phyloP scores from a whole-genome alignment of 148 eudicot species.

The Rhododendron griersonianum region DNA sequence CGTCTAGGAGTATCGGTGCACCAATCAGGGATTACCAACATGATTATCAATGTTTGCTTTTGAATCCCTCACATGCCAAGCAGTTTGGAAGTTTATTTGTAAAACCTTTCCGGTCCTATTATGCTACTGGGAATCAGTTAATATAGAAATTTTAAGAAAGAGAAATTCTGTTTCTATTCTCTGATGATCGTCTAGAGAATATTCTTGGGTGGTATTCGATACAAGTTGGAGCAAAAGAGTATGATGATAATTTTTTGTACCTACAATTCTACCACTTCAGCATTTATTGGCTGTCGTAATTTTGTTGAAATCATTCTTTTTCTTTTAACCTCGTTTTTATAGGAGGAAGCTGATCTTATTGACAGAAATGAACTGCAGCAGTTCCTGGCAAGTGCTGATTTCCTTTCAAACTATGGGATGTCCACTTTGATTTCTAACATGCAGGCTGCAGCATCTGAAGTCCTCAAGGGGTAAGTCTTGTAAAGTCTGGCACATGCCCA shows the following conservation, averaged over 20 bases:
- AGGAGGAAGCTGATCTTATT: constrained; percentile 79
- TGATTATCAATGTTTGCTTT: not conserved
- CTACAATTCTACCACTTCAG: not conserved
- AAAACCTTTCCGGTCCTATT: not conserved
- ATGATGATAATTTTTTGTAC: not conserved
- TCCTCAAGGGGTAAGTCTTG: constrained; percentile 53
- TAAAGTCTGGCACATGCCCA: not conserved
- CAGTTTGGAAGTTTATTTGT: not conserved
- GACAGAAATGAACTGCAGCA: constrained; percentile 70
- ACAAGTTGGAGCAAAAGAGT: not conserved
- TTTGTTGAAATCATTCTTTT: not conserved
- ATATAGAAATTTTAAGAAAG: not conserved
- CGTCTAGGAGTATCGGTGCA: not conserved
- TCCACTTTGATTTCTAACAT: constrained; percentile 47
- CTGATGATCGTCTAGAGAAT: not conserved
- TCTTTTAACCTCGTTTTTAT: constrained; percentile 10
- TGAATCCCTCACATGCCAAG: not conserved
- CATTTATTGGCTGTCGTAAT: not conserved
- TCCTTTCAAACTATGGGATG: constrained; percentile 59
- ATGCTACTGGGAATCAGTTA: not conserved
- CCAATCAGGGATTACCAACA: not conserved
- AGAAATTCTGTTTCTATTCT: not conserved
- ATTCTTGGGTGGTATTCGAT: not conserved
- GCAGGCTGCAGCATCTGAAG: constrained; percentile 74
- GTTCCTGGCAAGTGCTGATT: constrained; percentile 79